These are phyloP conservation scores for Colletotrichum lini DNA, from an alignment of 2,329 filamentous ascomycete species.

Conservation along the genomic window DNA sequence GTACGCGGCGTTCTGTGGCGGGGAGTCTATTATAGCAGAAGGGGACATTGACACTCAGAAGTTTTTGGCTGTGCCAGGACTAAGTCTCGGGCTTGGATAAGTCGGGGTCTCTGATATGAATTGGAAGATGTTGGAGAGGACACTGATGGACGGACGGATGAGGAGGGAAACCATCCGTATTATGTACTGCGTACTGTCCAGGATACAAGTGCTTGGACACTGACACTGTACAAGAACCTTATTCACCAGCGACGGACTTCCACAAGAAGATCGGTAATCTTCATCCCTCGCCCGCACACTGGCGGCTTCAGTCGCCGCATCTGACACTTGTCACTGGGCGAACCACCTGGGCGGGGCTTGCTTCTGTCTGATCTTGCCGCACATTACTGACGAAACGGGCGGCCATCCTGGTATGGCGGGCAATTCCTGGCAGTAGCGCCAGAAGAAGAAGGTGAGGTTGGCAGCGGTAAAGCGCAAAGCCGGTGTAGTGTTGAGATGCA, in stretches of 20 bases:
- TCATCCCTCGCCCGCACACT: conserved; percentile 20
- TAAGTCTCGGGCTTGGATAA: conserved; percentile 1
- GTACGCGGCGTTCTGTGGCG: conserved; percentile 60
- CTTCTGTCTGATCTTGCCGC: conserved; percentile 4
- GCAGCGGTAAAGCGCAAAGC: conserved; percentile 39
- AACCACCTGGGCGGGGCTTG: conserved; percentile 14
- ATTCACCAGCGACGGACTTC: conserved; percentile 30
- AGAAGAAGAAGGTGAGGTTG: conserved; percentile 42
- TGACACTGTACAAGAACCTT: conserved; percentile 21
- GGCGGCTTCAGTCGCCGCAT: conserved; percentile 19
- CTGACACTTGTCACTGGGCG: conserved; percentile 27
- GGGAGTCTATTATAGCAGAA: conserved; percentile 68
- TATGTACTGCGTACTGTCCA: conserved; percentile 12
- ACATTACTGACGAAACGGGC: conserved; percentile 13
- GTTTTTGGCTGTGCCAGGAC: conserved; percentile 24
- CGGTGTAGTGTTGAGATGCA: conserved; percentile 27
- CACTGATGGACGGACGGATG: not conserved
- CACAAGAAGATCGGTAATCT: conserved; percentile 5
- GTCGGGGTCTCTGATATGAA: not conserved
- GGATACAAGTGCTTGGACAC: conserved; percentile 17
- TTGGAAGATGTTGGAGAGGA: not conserved
- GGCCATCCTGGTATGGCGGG: conserved; percentile 22
- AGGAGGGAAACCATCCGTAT: not conserved
- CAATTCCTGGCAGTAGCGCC: conserved; percentile 28
- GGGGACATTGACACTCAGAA: conserved; percentile 66